Base-by-base conservation (phyloP, 495 filamentous ascomycete genomes). In the Penicillium dipodomyicola region DNA sequence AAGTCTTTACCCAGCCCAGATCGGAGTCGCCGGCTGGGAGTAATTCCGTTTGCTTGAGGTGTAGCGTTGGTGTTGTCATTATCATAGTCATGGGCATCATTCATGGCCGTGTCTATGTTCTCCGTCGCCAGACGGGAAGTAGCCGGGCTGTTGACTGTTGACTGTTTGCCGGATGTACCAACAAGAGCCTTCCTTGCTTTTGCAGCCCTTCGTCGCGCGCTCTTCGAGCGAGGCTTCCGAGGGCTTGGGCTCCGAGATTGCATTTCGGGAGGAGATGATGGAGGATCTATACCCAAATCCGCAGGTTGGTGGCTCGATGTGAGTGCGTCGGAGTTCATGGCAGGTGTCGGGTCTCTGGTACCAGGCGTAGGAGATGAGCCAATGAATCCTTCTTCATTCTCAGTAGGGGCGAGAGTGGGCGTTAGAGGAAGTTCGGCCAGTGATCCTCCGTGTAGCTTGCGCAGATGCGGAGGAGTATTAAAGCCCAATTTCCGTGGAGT, bases 331-430 rank as follows among this genome's bases (percentile, higher is more conserved):
- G 63, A 60, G 15, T 57, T 64, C 29, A 48, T 43, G 12, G 68
- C 56, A 7, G 67, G 67, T 20, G 68, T 64, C 52, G 67, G 68
- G 25, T 71, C 69, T 57, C 73, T 72, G 64, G 84, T 68, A 67
- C 75, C 63, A 8, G 90, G 90, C 0, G 91, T 95, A 2, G 91
- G 91, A 9, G 91, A 94, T n/a, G 89, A 95, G 3, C 82, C 83
- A 41, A 93, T 76, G 61, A 83, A 90, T 15, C 83, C 80, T 67
- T 88, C 82, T 65, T 85, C 62, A 62, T 74, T 64, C 48, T 77
- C 63, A 27, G 64, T 54, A 43, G 70, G 50, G n/a, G 64, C 63
- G 12, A 82, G 67, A 15, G 71, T 79, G 15, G 82, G 82, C 14
- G 82, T 84, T 40, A 74, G 64, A 4, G 76, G 74, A 17, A 74